Evolutionary conservation across 371 early-diverging fungal species (phyloP).

Genomic region (Entomophthora muscae): DNA sequence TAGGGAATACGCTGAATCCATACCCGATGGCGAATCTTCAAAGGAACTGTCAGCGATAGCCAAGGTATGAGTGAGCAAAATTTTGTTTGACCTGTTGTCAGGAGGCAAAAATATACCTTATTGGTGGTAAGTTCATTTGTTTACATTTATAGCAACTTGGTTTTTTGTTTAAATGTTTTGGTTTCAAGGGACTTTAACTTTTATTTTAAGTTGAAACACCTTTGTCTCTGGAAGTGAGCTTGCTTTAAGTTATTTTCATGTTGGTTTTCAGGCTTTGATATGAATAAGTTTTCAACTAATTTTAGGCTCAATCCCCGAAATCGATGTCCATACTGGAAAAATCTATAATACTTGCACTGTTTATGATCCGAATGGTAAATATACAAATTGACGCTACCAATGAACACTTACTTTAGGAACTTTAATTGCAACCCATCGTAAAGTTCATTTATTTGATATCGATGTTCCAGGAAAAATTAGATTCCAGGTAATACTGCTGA

Average conservation of each 20-base stretch:
- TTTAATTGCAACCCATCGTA: constrained; percentile 42
- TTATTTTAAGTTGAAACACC: neutral
- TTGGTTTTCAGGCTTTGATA: too few species aligned
- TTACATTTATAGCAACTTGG: too few species aligned
- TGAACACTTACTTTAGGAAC: constrained; percentile 13
- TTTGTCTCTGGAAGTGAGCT: constrained; percentile 15
- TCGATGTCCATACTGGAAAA: constrained; percentile 26
- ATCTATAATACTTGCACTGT: constrained; percentile 85
- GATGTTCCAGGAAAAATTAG: constrained; percentile 80
- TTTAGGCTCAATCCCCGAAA: constrained; percentile 86
- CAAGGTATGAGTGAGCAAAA: constrained; percentile 32
- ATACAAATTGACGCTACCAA: neutral
- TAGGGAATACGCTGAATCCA: constrained; percentile 49
- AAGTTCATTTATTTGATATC: constrained; percentile 92
- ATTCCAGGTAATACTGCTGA: constrained; percentile 51
- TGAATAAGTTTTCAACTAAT: too few species aligned
- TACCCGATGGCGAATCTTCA: constrained; percentile 33
- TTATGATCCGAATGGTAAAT: constrained; percentile 53
- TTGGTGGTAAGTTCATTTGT: constrained; percentile 43
- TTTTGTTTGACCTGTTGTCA: too few species aligned
- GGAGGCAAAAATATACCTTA: constrained; percentile 57
- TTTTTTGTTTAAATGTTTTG: too few species aligned
- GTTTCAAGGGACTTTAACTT: too few species aligned
- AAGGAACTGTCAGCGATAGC: constrained; percentile 64
- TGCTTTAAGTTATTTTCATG: constrained; percentile 16